Conservation (phyloP, 2,329 filamentous ascomycete genomes). For the Cordyceps cateniannulata region DNA sequence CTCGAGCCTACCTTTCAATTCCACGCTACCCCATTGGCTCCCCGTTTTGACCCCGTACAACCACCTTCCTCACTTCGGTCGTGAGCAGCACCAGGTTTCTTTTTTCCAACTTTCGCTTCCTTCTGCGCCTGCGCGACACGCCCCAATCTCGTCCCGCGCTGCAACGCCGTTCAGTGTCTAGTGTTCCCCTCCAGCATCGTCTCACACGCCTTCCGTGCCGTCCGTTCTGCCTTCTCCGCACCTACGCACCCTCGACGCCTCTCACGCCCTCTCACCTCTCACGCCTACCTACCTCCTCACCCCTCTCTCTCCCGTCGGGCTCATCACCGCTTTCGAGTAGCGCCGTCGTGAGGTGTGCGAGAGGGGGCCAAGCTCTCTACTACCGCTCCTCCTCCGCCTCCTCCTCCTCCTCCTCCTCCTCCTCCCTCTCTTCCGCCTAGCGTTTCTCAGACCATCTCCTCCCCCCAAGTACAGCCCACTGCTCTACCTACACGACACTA, state of each 20-base stretch:
- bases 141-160: slow-evolving; percentile 4
- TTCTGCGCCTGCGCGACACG: not conserved
- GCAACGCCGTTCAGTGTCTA: not conserved
- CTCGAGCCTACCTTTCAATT: not conserved
- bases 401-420: not conserved
- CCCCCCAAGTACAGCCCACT: not conserved
- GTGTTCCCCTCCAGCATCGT: not conserved
- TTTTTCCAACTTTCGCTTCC: not conserved
- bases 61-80: not conserved
- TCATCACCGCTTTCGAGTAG: slow-evolving; percentile 11
- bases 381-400: slow-evolving; percentile 5
- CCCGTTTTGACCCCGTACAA: not conserved
- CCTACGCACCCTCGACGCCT: slow-evolving; percentile 4
- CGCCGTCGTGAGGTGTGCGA: slow-evolving; percentile 1
- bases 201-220: slow-evolving; percentile 1
- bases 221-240: slow-evolving; percentile 7
- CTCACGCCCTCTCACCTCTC: not conserved
- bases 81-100: not conserved
- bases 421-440: slow-evolving; percentile 11
- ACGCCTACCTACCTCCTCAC: not conserved
- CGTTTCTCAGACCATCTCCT: not conserved
- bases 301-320: slow-evolving; percentile 2
- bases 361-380: slow-evolving; percentile 8
- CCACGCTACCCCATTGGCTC: slow-evolving; percentile 3
- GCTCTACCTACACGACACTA: not conserved